These are phyloP conservation scores for Castanopsis chinensis DNA, from an alignment of 306 rosid species.

Conservation along the genomic window DNA sequence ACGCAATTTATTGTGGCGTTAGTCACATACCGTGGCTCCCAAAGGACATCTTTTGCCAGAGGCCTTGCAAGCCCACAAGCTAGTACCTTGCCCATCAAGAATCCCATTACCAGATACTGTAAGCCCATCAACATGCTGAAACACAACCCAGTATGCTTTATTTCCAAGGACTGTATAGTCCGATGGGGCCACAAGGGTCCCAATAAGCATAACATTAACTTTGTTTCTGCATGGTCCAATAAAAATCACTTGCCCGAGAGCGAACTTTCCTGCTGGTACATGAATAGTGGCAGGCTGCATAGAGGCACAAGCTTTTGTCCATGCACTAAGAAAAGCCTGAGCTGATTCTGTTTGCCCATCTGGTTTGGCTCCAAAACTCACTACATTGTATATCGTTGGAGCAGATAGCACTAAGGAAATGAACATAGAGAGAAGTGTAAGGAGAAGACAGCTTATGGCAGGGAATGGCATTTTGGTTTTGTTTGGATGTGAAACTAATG, in stretches of 20 bases:
- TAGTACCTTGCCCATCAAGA: slow-evolving; percentile 51
- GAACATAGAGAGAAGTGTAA: slow-evolving; percentile 1
- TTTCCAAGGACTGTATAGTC: slow-evolving; percentile 39
- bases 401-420: not conserved
- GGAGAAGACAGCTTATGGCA: not conserved
- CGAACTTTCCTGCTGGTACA: slow-evolving; percentile 45
- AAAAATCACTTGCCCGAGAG: slow-evolving; percentile 26
- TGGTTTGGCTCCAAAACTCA: slow-evolving; percentile 29
- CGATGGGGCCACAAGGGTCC: slow-evolving; percentile 45
- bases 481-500: not conserved
- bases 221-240: slow-evolving; percentile 42
- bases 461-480: slow-evolving; percentile 6
- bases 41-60: slow-evolving; percentile 41
- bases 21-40: slow-evolving; percentile 45
- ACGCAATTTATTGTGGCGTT: too few relatives aligned
- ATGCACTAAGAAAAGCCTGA: slow-evolving; percentile 33
- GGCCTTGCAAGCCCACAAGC: slow-evolving; percentile 47
- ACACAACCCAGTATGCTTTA: slow-evolving; percentile 34
- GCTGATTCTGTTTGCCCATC: slow-evolving; percentile 37
- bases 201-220: slow-evolving; percentile 31
- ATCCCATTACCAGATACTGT: slow-evolving; percentile 31
- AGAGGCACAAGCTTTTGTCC: slow-evolving; percentile 44
- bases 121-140: slow-evolving; percentile 33
- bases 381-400: slow-evolving; percentile 20
- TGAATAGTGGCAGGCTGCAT: slow-evolving; percentile 24